phyloP scores from a whole-genome alignment of 108 stramenopile species.

The Bacterosira constricta region DNA sequence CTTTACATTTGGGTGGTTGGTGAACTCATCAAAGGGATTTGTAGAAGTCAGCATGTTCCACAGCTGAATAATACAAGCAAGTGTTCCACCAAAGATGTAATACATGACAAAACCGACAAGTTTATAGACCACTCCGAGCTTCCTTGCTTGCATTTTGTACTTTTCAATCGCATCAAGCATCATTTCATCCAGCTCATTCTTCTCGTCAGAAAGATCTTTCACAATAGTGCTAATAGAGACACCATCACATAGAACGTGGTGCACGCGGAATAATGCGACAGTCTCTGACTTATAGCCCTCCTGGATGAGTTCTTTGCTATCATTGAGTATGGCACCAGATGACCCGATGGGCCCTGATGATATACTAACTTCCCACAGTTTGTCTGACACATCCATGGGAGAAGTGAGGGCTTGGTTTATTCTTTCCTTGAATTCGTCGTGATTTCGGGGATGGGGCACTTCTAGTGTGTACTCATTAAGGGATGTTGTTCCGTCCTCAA shows the following conservation, averaged over 20 bases:
- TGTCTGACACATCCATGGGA: conserved; percentile 5
- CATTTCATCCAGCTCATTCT: conserved; percentile 16
- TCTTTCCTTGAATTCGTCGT: conserved; percentile 18
- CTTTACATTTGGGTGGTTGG: not conserved
- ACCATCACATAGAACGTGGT: conserved; percentile 37
- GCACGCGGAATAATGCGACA: conserved; percentile 19
- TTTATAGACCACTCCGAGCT: not conserved
- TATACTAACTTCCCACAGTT: conserved; percentile 14
- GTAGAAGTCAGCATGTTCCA: conserved; percentile 38
- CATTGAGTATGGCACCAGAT: conserved; percentile 18
- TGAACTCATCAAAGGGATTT: conserved; percentile 35
- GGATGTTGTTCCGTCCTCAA: conserved; percentile 2
- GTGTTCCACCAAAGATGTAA: conserved; percentile 12
- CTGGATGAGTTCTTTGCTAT: not conserved
- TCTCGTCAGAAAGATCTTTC: conserved; percentile 26
- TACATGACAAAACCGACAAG: conserved; percentile 8
- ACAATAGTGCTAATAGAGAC: conserved; percentile 23
- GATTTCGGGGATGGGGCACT: conserved; percentile 10
- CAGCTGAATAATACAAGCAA: conserved; percentile 17
- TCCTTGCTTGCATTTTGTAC: not conserved
- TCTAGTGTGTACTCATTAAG: conserved; percentile 21
- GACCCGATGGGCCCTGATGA: conserved; percentile 6
- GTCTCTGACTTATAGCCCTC: conserved; percentile 17
- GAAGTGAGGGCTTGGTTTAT: conserved; percentile 6
- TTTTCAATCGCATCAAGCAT: conserved; percentile 6